Evolutionary conservation across 305 asterid genomes (phyloP), one percentile per base, ranked within the genome.

Genomic region (Solanum hybrid): DNA sequence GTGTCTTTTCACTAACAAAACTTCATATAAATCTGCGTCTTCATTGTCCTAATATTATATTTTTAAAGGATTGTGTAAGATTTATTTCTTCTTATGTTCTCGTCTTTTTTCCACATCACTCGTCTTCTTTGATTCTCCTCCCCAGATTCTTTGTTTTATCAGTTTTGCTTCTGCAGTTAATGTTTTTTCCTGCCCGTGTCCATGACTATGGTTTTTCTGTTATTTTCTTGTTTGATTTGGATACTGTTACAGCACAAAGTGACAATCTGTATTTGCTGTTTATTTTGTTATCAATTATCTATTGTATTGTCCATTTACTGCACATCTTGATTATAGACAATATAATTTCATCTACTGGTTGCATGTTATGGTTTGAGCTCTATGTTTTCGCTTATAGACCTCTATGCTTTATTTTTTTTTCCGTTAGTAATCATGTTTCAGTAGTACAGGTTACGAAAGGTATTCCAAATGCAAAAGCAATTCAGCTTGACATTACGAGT

Each of bases 401-500:
- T 39, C 24, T 83, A 45, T 83, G 37, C 5, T 83, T 15, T 39
- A 1, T 45, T 45, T 83, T 8, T 36, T 26, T 31, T 29, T 5
- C 32, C 3, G 12, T 45, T 17, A 27, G 17, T 83, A 83, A 83
- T 83, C 29, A 3, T 17, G 39, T 83, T 83, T 45, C 17, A 45
- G 37, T 83, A 78, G 82, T 91, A 90, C 97, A 97, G 98, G 93
- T 93, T 57, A 91, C 90, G 31, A 95, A 96, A 91, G 97, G 96
- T 32, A 93, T 97, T 91, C 91, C 95, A 89, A 95, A 96, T 93
- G 94, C 98, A 89, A 95, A 93, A 82, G 95, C 97, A 24, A 93
- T 96, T 94, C 96, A 96, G 92, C 98, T 97, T 79, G 99, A 97
- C 91, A 89, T 95, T 88, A 90, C 10, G 93, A 91, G 94, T 91